Percentiles rank a stretch among this genome's conserved stretches.
Evolutionary conservation across 2,329 filamentous ascomycete genomes (phyloP).

Genomic region (Colletotrichum aenigma): DNA sequence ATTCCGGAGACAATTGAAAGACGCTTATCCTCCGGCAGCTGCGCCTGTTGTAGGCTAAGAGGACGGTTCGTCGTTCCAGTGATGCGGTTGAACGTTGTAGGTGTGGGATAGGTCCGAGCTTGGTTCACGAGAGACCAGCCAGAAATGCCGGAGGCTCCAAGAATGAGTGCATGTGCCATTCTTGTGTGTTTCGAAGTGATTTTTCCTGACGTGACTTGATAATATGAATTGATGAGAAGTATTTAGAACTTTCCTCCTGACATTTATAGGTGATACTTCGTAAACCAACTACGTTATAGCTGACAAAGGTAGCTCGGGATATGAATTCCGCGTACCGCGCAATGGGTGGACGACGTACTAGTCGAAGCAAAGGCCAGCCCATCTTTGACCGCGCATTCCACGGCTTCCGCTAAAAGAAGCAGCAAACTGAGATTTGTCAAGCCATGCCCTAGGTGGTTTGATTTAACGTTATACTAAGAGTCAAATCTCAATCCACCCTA

Average conservation of each 20-base stretch:
- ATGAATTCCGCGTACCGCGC: neutral
- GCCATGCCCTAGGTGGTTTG: neutral
- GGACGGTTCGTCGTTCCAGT: constrained; percentile 22
- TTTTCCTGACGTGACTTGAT: neutral
- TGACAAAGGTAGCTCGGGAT: neutral
- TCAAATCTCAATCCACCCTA: neutral
- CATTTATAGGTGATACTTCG: neutral
- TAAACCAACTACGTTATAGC: neutral
- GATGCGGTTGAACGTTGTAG: constrained; percentile 17
- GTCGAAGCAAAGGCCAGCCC: neutral
- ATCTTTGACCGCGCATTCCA: neutral
- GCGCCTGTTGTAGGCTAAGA: neutral
- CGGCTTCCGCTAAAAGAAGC: neutral
- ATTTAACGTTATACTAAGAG: neutral
- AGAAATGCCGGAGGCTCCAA: constrained; percentile 24
- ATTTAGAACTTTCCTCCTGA: neutral
- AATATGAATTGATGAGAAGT: neutral
- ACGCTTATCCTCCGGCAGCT: constrained; percentile 3
- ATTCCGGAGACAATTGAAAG: constrained; percentile 15
- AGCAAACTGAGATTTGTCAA: neutral
- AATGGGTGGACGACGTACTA: neutral
- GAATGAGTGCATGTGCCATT: constrained; percentile 22
- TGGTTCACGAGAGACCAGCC: constrained; percentile 25
- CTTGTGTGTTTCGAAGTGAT: neutral
- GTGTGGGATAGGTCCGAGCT: constrained; percentile 5